These are phyloP conservation scores for Phytophthora kernoviae DNA, from an alignment of 352 stramenopile genomes.

Conservation along the genomic window DNA sequence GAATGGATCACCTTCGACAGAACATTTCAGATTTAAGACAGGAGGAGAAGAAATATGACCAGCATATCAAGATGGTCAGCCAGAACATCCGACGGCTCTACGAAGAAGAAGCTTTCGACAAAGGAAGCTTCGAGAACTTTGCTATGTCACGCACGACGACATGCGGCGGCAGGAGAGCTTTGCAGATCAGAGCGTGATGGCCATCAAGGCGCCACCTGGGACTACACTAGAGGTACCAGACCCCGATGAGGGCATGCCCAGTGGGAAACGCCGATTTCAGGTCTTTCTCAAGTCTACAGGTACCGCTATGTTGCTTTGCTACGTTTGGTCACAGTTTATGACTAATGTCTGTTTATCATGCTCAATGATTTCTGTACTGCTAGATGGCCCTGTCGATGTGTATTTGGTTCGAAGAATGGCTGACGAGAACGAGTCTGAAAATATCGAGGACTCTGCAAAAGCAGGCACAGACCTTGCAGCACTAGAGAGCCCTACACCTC, in stretches of 20 bases:
- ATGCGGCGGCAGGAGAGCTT: slow-evolving; percentile 87
- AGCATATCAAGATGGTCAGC: slow-evolving; percentile 84
- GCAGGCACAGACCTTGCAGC: slow-evolving; percentile 21
- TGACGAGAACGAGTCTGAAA: slow-evolving; percentile 49
- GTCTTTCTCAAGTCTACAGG: slow-evolving; percentile 94
- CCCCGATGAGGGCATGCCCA: slow-evolving; percentile 93
- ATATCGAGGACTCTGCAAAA: slow-evolving; percentile 16
- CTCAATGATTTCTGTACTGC: slow-evolving; percentile 3
- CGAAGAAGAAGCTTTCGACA: slow-evolving; percentile 83
- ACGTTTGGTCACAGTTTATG: neutral
- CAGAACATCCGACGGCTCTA: slow-evolving; percentile 84
- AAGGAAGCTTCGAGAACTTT: slow-evolving; percentile 78
- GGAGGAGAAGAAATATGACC: slow-evolving; percentile 85
- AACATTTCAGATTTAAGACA: slow-evolving; percentile 82
- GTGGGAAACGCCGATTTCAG: slow-evolving; percentile 90
- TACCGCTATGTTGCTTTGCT: slow-evolving; percentile 12
- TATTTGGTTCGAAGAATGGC: slow-evolving; percentile 83
- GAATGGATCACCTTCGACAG: slow-evolving; percentile 75
- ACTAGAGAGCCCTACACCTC: slow-evolving; percentile 40
- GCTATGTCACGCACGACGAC: slow-evolving; percentile 89
- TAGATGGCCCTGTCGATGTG: slow-evolving; percentile 89
- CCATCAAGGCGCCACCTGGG: slow-evolving; percentile 92
- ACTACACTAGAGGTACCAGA: slow-evolving; percentile 95
- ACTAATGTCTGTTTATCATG: neutral
- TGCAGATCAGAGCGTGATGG: slow-evolving; percentile 91